Evolutionary conservation across 495 filamentous ascomycete species (phyloP), one percentile per base, ranked within the genome.

Genomic region (Penicillium lividum): DNA sequence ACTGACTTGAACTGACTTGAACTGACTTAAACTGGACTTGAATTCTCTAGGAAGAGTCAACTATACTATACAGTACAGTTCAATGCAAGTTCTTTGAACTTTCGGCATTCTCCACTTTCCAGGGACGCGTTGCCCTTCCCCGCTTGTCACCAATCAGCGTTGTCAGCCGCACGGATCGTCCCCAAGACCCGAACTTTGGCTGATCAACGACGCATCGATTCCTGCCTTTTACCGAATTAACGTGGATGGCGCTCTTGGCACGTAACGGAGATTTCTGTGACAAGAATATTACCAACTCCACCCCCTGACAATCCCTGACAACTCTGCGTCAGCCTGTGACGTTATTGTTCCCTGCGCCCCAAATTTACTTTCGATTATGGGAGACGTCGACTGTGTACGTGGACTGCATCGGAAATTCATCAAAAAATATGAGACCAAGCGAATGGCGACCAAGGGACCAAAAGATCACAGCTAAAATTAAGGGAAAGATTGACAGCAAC

Each of bases 241-340:
- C 46, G 46, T 49, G 46, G 46, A 49, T 30, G 27, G 25, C 29
- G 47, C 31, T 9, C 49, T 52, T 52, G 49, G 49, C 49, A 11
- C 28, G 33, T 52, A 16, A 40, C 46, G 46, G 28, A 31, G 46
- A 29, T 49, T 49, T 49, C 46, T 53, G 49, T 52, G n/a, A 52
- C 49, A 38, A n/a, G 7, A 8, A 16, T 38, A 53, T 27, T 30
- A 53, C 51, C 25, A 18, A 16, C 51, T 34, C 40, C 42, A 30
- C 54, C 65, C 65, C 65, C 67, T 69, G 66, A 71, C 61, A 61
- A 67, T 68, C 63, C 51, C 27, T 31, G 16, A 40, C 55, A 56
- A 59, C 44, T 56, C 63, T 64, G 64, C 68, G 68, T 69, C 64
- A 69, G 63, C 63, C 59, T 45, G 61, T 71, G 68, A 71, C 68